Evolutionary conservation across 352 stramenopile species (phyloP), one percentile per base, ranked within the genome.

Genomic region (Thraustochytrium sp.): DNA sequence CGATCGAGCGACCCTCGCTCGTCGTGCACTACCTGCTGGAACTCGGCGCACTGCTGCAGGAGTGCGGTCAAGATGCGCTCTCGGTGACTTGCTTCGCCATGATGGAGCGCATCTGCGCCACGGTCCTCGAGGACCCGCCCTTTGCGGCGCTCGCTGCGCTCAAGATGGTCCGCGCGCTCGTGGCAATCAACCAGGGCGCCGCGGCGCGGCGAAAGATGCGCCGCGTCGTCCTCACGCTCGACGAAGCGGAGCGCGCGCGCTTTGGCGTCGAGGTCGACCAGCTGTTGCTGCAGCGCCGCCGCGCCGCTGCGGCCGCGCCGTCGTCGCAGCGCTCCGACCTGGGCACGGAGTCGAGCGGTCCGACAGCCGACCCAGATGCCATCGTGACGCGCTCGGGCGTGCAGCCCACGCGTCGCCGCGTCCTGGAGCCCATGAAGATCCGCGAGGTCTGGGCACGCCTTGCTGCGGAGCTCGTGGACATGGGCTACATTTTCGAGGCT

Each of bases 191-290:
- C 29, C 51, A 75, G 44, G 31, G 36, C 37, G 48, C 42, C 13
- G 31, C 31, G 8, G 68, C 53, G 37, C 11, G 53, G 18, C 18
- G 31, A 5, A 46, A 80, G 44, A 51, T 80, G 26, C 26, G 34
- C 53, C n/a, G 18, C 11, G 26, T 80, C 26, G 37, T 46, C 38
- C 23, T 80, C 18, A n/a, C 31, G 1, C 34, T 80, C 34, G 53
- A 80, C 42, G 68, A 80, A 31, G 53, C 42, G n/a, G 44, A 80
- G 37, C 68, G 48, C n/a, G 23, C n/a, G 13, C 68, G 53, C 13
- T 80, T 80, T 80, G 31, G 34, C 23, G 53, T 64, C 46, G 68
- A 80, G 38, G 68, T 80, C 3, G 68, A 80, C 18, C 65, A 77
- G 68, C 48, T 80, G 11, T 44, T 80, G 34, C 34, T 38, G 23